Evolutionary conservation across 2,329 filamentous ascomycete species (phyloP), one percentile per base, ranked within the genome.

Genomic region (Aspergillus caelatus): DNA sequence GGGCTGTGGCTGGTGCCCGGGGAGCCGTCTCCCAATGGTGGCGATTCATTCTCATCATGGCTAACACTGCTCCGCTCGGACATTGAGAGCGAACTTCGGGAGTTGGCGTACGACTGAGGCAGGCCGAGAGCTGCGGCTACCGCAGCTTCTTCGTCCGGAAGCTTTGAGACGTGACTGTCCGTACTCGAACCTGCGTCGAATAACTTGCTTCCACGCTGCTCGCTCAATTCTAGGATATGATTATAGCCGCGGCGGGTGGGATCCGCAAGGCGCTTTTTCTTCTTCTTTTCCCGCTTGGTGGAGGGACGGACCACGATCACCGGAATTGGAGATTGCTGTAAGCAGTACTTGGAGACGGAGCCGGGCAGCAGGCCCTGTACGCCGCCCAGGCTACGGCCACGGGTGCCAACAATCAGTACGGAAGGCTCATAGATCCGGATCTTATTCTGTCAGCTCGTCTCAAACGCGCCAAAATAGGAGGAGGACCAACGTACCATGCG

Each of bases 361-460:
- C 93, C 95, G 56, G 92, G 92, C 48, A 97, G 86, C 34, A 97
- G 83, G 55, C 92, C 92, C 75, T 96, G 93, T 62, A 97, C 89
- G 30, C 93, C 93, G 39, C 92, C 92, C 1, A 96, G 84, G 43
- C 91, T 94, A 60, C 93, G 87, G 53, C 94, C 94, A 70, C 91
- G 88, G 1, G 94, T 97, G 50, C 94, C 94, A 19, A 97, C 94
- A 32, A 97, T 90, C 26, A 97, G 85, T 81, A 96, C 94, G 3
- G 92, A 92, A 3, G 94, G 94, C 74, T 96, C 91, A 77, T 97
- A 94, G 65, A 97, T 90, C 71, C 92, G 89, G 69, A 97, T 96
- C 93, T 96, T 43, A 5, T 52, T 26, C 60, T 16, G 55, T 70
- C 46, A 75, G 69, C 28, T 32, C 60, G 21, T 52, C 36, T 8